Conservation (phyloP, 306 rosid genomes). For the Pachyrhizus erosus region DNA sequence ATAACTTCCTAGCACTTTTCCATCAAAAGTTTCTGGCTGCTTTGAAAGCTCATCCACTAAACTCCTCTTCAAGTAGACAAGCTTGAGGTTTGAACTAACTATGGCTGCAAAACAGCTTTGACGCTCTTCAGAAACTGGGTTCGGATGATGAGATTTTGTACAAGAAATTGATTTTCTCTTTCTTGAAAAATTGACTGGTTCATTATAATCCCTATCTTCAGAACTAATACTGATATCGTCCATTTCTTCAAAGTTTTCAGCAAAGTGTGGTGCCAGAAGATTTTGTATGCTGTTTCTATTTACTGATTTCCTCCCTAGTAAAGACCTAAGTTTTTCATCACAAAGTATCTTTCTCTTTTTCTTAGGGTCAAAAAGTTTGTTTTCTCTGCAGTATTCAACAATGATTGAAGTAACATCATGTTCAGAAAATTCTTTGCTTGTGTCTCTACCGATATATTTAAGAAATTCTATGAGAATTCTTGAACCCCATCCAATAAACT, state of each 20-base stretch:
- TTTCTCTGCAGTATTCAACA: conserved; percentile 61
- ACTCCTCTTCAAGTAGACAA: conserved; percentile 74
- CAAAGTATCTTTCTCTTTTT: conserved; percentile 67
- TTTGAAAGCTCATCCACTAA: conserved; percentile 66
- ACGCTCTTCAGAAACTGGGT: conserved; percentile 38
- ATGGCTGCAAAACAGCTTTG: conserved; percentile 65
- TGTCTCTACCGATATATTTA: conserved; percentile 54
- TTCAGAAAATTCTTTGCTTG: conserved; percentile 55
- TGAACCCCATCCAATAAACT: conserved; percentile 82
- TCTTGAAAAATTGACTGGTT: conserved; percentile 34
- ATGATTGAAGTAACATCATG: conserved; percentile 64
- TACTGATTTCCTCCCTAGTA: conserved; percentile 65
- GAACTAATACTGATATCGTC: conserved; percentile 51
- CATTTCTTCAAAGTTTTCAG: conserved; percentile 58
- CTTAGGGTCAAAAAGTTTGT: conserved; percentile 65
- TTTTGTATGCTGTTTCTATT: conserved; percentile 55
- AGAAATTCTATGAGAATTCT: conserved; percentile 68
- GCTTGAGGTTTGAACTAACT: conserved; percentile 64
- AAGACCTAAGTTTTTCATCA: conserved; percentile 56
- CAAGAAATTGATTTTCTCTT: conserved; percentile 42
- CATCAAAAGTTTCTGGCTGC: conserved; percentile 58
- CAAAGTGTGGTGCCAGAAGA: conserved; percentile 66
- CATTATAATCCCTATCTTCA: conserved; percentile 50
- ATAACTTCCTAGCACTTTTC: conserved; percentile 73
- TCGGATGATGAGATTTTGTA: conserved; percentile 33